Evolutionary conservation across 768 basidiomycete genomes (phyloP).

Genomic region (Artomyces pyxidatus): DNA sequence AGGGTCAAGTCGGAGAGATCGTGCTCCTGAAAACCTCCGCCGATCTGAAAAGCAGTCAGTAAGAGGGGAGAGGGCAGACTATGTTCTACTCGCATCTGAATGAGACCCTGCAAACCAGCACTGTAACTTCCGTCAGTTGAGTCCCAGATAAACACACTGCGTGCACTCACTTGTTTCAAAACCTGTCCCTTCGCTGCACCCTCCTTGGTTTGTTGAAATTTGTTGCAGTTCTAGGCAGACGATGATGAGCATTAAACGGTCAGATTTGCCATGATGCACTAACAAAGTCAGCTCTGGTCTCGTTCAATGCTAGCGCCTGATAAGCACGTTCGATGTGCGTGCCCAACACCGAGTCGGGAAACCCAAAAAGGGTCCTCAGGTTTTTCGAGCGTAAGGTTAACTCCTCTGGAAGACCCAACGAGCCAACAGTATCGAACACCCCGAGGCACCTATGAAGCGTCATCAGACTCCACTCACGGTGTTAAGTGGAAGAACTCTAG

Average conservation of each 20-base stretch:
- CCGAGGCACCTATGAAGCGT: conserved; percentile 45
- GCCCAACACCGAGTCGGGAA: conserved; percentile 50
- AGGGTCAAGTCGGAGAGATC: conserved; percentile 61
- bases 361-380: conserved; percentile 51
- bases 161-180: conserved; percentile 50
- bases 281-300: conserved; percentile 62
- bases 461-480: conserved; percentile 1
- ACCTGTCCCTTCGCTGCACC: conserved; percentile 49
- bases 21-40: conserved; percentile 61
- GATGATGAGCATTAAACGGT: not conserved
- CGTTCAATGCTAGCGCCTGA: conserved; percentile 65
- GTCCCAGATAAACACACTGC: conserved; percentile 2
- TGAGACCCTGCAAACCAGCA: conserved; percentile 57
- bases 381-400: conserved; percentile 37
- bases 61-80: not conserved
- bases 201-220: conserved; percentile 49
- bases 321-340: conserved; percentile 57
- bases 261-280: conserved; percentile 19
- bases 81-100: conserved; percentile 21
- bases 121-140: conserved; percentile 23
- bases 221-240: conserved; percentile 43
- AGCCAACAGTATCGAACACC: conserved; percentile 75
- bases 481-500: not conserved
- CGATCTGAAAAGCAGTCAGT: conserved; percentile 35
- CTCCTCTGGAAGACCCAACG: conserved; percentile 63